phyloP scores from a whole-genome alignment of 2,329 filamentous ascomycete species.

The Sclerotinia trifoliorum region DNA sequence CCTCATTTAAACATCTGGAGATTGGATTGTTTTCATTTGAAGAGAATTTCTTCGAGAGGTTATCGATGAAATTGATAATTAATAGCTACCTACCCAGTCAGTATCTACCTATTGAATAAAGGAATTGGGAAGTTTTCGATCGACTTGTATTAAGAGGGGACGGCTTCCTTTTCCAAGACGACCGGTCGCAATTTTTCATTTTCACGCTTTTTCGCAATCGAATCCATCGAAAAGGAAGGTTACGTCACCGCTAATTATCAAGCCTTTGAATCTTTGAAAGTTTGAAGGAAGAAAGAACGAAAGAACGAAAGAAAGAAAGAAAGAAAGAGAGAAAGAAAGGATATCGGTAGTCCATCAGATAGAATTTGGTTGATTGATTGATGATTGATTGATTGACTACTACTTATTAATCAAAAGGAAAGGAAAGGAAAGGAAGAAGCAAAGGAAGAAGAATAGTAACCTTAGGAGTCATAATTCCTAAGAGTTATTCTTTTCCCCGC shows the following conservation, averaged over 20 bases:
- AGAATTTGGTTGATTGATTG: too few species aligned
- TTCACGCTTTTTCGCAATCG: neutral
- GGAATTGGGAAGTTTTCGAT: neutral
- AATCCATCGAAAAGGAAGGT: neutral
- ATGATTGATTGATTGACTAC: too few species aligned
- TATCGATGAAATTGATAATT: neutral
- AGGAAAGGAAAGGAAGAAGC: too few species aligned
- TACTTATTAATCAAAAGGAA: too few species aligned
- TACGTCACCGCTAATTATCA: constrained; percentile 1
- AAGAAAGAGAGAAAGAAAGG: too few species aligned
- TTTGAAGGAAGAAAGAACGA: neutral
- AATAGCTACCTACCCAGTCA: neutral
- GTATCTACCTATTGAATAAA: neutral
- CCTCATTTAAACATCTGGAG: neutral
- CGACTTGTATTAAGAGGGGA: neutral
- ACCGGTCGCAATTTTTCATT: neutral
- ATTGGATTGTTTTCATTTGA: neutral
- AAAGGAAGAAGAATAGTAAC: too few species aligned
- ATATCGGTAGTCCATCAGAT: too few species aligned
- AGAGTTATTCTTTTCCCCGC: too few species aligned
- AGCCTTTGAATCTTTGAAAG: neutral
- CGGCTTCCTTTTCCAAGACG: neutral
- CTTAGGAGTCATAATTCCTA: too few species aligned
- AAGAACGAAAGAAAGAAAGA: neutral
- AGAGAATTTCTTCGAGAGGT: neutral